Conservation (phyloP, 2,329 filamentous ascomycete genomes). For the Colletotrichum sp. region DNA sequence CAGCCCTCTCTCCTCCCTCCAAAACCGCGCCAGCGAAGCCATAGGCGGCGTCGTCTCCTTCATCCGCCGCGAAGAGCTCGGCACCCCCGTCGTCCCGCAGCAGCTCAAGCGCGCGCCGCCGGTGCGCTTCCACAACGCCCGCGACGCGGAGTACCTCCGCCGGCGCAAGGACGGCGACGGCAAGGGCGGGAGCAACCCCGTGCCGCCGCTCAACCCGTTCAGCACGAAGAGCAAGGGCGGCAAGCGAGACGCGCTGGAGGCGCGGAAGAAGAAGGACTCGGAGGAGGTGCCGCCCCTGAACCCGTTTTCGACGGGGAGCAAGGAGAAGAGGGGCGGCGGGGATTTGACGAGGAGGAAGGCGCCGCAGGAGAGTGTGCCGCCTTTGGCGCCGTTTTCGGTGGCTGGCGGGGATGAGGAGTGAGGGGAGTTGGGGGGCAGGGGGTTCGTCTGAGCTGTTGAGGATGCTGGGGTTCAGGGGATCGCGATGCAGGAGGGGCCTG, state of each 20-base stretch:
- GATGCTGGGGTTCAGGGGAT: background rate
- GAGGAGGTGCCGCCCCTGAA: background rate
- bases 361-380: conserved; percentile 6
- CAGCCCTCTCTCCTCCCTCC: conserved; percentile 1
- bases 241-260: background rate
- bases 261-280: background rate
- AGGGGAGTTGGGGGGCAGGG: background rate
- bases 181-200: background rate
- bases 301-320: background rate
- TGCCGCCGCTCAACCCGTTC: background rate
- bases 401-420: background rate
- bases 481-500: background rate
- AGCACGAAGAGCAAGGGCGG: background rate
- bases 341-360: background rate
- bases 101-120: background rate
- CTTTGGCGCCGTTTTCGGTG: background rate
- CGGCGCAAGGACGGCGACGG: background rate
- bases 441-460: background rate
- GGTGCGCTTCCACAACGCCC: conserved; percentile 5
- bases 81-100: background rate
- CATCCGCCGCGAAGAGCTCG: conserved; percentile 11
- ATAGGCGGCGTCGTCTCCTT: conserved; percentile 9
- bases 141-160: background rate
- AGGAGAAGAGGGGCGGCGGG: background rate
- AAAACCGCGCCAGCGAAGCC: conserved; percentile 7